phyloP scores from a whole-genome alignment of 2,329 filamentous ascomycete genomes.

The Aspergillus novoparasiticus region DNA sequence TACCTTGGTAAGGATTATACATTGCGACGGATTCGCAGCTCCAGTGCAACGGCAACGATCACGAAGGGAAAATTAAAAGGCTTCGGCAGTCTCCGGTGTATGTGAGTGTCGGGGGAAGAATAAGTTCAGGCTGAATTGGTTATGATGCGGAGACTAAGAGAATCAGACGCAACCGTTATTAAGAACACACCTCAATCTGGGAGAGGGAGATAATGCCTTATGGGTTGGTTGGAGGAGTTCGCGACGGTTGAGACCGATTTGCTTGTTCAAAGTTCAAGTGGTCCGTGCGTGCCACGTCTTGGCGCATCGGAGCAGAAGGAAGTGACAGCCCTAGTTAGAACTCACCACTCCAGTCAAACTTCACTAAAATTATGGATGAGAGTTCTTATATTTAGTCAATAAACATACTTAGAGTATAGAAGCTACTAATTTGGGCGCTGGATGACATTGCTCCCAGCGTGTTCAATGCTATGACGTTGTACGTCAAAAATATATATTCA shows the following conservation, averaged over 20 bases:
- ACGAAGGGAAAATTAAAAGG: constrained; percentile 1
- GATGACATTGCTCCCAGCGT: not conserved
- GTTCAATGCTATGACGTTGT: not conserved
- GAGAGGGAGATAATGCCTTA: not conserved
- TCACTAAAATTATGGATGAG: not conserved
- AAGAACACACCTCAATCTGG: not conserved
- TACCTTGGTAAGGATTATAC: constrained; percentile 50
- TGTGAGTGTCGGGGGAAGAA: not conserved
- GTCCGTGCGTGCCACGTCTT: constrained; percentile 17
- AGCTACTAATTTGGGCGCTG: not conserved
- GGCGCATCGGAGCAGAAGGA: not conserved
- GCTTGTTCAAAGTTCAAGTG: constrained; percentile 19
- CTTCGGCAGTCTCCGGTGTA: not conserved
- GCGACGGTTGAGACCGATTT: constrained; percentile 11
- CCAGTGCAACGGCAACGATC: not conserved
- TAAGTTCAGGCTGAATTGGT: not conserved
- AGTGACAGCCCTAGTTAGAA: not conserved
- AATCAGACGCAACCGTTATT: not conserved
- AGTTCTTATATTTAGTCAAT: not conserved
- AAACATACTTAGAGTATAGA: not conserved
- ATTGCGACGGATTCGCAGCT: constrained; percentile 32
- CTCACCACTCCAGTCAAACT: not conserved
- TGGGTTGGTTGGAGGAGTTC: constrained; percentile 8
- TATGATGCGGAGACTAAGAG: not conserved
- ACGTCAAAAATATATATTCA: not conserved